Evolutionary conservation across 495 filamentous ascomycete species (phyloP).

Genomic region (Penicillium odoratum): DNA sequence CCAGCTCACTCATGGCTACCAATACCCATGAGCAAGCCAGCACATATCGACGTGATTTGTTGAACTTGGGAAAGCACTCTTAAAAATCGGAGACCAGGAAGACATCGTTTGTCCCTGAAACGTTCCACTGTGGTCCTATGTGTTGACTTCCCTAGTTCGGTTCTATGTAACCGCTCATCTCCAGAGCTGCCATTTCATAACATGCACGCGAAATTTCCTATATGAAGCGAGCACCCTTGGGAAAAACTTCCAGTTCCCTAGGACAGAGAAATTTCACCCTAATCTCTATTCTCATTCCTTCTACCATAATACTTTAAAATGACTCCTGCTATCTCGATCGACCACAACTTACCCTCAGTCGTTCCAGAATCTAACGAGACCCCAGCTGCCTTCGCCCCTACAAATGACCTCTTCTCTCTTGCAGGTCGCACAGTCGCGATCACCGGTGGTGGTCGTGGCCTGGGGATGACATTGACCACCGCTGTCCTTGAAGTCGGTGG

Average conservation of each 20-base stretch:
- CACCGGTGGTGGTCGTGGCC: slow-evolving; percentile 68
- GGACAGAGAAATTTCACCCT: neutral
- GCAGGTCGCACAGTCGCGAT: slow-evolving; percentile 66
- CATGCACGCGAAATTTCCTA: neutral
- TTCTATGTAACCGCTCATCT: slow-evolving; percentile 16
- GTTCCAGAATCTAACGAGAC: slow-evolving; percentile 27
- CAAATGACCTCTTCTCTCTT: slow-evolving; percentile 45
- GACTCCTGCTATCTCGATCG: slow-evolving; percentile 29
- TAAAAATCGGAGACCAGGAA: slow-evolving; percentile 6
- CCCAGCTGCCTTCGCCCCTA: slow-evolving; percentile 22
- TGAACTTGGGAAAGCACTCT: slow-evolving; percentile 1
- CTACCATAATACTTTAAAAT: slow-evolving; percentile 17
- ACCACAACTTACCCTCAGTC: slow-evolving; percentile 22
- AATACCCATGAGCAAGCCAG: neutral
- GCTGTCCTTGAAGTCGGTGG: slow-evolving; percentile 72
- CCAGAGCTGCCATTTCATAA: neutral
- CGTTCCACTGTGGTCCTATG: slow-evolving; percentile 17
- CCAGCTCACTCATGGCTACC: neutral
- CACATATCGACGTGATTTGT: slow-evolving; percentile 16
- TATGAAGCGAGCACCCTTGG: slow-evolving; percentile 11
- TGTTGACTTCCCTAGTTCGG: slow-evolving; percentile 19
- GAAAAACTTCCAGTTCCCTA: neutral
- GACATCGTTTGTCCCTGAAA: neutral
- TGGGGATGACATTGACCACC: slow-evolving; percentile 59
- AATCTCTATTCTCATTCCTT: neutral